Evolutionary conservation across 371 early-diverging fungal genomes (phyloP), one percentile per base, ranked within the genome.

Genomic region (Cokeromyces recurvatus): DNA sequence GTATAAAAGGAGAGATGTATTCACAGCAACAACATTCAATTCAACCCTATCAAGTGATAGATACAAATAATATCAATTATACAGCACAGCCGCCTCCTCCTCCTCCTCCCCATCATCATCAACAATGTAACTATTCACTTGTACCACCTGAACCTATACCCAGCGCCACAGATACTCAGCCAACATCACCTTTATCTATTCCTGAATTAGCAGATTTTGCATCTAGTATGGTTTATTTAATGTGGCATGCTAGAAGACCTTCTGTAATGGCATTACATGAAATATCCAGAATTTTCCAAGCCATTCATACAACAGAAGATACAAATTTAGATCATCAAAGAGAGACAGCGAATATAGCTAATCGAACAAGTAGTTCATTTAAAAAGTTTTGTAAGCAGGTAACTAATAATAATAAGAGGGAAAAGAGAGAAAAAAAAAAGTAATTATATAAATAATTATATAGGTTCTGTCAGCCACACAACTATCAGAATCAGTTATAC

Each of bases 191-290:
- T 17, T 51, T 71, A 16, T 50, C 60, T n/a, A 61, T 68, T 21
- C 53, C 70, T 11, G 74, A 81, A 54, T 59, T 81, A 16, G 80
- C 80, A 15, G 80, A 82, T 45, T 82, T 82, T 52, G 78, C 78
- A n/a, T 78, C 83, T 17, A 75, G 75, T 24, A 80, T 82, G 77
- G 77, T 80, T 2, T 78, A 76, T 68, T 64, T 78, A 50, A 77
- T 82, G 61, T 82, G 83, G 83, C 80, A 80, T 57, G 75, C 77
- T 7, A 59, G 79, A 38, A 64, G 67, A 48, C 64, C 71, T 14
- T 74, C 74, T 11, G 69, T 74, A 23, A 64, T 74, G 67, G 68
- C 62, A 7, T 43, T 74, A 15, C 70, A 74, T 45, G 60, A 57
- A 35, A 21, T 46, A 10, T 62, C 66, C 16, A 59, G 48, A 14